Evolutionary conservation across 768 basidiomycete species (phyloP).

Genomic region (Kwoniella heveanensis): DNA sequence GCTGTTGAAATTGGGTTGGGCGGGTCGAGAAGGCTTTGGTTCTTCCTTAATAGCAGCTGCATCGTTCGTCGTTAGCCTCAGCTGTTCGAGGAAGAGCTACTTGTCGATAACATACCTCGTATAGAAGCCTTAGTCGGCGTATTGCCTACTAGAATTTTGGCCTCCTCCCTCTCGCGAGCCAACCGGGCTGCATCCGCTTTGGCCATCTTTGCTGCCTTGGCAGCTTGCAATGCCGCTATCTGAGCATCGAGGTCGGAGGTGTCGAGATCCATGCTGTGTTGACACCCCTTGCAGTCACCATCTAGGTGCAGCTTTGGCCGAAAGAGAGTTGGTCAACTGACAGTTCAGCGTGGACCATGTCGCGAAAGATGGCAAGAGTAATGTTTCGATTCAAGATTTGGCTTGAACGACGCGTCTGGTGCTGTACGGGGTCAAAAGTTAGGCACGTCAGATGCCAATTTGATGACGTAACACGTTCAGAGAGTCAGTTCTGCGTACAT

Average conservation of each 20-base stretch:
- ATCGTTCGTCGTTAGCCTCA: too few relatives aligned
- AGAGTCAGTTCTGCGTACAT: too few relatives aligned
- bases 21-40: conserved; percentile 15
- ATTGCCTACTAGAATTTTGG: conserved; percentile 40
- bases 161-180: conserved; percentile 34
- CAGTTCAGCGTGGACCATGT: neutral
- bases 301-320: too few relatives aligned
- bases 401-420: neutral
- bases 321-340: too few relatives aligned
- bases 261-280: conserved; percentile 23
- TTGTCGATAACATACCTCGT: conserved; percentile 37
- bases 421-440: too few relatives aligned
- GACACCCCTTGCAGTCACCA: too few relatives aligned
- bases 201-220: conserved; percentile 18
- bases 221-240: conserved; percentile 38
- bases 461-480: conserved; percentile 18
- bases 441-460: too few relatives aligned
- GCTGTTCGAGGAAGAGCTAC: too few relatives aligned
- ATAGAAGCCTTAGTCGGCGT: conserved; percentile 40
- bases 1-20: conserved; percentile 23
- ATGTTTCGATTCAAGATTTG: too few relatives aligned
- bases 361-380: too few relatives aligned
- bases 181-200: conserved; percentile 18
- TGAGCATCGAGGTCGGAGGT: conserved; percentile 42
- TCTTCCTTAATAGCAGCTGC: conserved; percentile 3